A percentile compares a stretch with the other conserved stretches of the same genome.
Evolutionary conservation across 2,329 filamentous ascomycete genomes (phyloP).

Genomic region (Aspergillus versicolor): DNA sequence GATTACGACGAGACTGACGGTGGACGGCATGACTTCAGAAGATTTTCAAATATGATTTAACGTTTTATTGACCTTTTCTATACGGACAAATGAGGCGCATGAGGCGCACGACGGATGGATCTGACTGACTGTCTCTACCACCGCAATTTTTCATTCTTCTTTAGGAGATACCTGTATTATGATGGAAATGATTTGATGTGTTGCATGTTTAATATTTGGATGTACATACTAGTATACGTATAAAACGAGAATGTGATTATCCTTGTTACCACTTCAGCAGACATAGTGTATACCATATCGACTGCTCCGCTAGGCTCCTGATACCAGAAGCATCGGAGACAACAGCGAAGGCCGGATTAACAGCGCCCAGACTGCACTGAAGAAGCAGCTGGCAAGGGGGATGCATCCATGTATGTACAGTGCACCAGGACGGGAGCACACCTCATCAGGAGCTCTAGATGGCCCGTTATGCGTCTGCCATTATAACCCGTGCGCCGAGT

Average conservation of each 20-base stretch:
- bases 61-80: slow-evolving; percentile 4
- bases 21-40: slow-evolving; percentile 4
- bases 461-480: slow-evolving; percentile 17
- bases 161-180: slow-evolving; percentile 13
- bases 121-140: not conserved
- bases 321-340: not conserved
- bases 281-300: too few relatives aligned
- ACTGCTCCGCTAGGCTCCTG: not conserved
- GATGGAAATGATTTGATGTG: slow-evolving; percentile 18
- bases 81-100: not conserved
- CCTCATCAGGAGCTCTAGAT: not conserved
- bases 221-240: slow-evolving; percentile 21
- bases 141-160: not conserved
- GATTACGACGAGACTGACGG: slow-evolving; percentile 22
- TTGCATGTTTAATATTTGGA: slow-evolving; percentile 3
- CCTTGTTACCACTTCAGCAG: slow-evolving; percentile 7
- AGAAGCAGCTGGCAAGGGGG: not conserved
- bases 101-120: not conserved
- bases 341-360: not conserved
- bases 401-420: not conserved
- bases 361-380: not conserved
- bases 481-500: slow-evolving; percentile 19
- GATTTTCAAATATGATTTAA: slow-evolving; percentile 4
- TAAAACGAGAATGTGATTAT: slow-evolving; percentile 3
- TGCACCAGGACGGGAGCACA: not conserved